A percentile compares a stretch with the other conserved stretches of the same genome.
These are phyloP conservation scores for Ceratocystis albifundus DNA, from an alignment of 2,329 filamentous ascomycete species.

Conservation along the genomic window DNA sequence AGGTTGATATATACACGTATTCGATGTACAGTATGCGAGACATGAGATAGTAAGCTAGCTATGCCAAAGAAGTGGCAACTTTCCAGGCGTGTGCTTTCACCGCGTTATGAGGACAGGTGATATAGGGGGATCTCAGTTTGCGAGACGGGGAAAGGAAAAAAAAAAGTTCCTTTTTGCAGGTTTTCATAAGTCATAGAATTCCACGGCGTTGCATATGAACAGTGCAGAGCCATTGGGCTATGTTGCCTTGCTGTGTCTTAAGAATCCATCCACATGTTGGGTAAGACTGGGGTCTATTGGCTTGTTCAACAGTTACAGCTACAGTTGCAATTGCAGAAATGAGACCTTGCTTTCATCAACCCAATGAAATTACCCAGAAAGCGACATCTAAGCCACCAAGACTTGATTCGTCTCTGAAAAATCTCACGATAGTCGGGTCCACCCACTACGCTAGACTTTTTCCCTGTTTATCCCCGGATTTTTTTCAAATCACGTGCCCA, in stretches of 20 bases:
- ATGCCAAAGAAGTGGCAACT: background rate
- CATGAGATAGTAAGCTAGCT: background rate
- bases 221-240: background rate
- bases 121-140: background rate
- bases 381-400: background rate
- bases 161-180: background rate
- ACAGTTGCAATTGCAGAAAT: background rate
- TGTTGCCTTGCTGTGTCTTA: background rate
- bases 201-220: background rate
- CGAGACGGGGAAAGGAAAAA: background rate
- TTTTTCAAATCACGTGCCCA: constrained; percentile 6
- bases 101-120: background rate
- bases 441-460: background rate
- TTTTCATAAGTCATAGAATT: constrained; percentile 11
- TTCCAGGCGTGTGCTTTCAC: background rate
- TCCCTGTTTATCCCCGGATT: background rate
- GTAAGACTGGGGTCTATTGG: constrained; percentile 1
- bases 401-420: background rate
- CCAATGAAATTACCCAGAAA: background rate
- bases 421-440: background rate
- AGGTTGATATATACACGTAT: background rate
- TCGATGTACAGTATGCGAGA: background rate
- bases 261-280: background rate
- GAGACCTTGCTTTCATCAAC: background rate
- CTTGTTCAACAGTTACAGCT: background rate